Conservation (phyloP, 495 filamentous ascomycete species). For the Hapsidospora chrysogenum region DNA sequence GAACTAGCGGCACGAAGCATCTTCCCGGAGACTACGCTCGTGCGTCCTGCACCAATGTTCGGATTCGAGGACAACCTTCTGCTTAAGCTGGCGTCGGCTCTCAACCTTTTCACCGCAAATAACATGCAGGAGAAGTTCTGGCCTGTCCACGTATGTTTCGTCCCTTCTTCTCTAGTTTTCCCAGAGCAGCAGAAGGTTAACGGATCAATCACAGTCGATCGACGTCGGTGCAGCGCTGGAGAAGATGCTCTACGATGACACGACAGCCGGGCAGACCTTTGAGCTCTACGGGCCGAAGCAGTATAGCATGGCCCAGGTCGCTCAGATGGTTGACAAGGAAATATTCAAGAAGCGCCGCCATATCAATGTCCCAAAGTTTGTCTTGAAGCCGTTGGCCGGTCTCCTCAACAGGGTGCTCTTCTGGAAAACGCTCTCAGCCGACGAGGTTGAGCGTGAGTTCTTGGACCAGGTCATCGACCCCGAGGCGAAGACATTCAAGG, state of each 20-base stretch:
- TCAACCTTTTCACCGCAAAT: constrained; percentile 78
- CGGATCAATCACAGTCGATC: constrained; percentile 61
- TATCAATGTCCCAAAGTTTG: constrained; percentile 73
- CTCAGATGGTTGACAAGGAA: constrained; percentile 75
- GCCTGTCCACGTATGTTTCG: constrained; percentile 83
- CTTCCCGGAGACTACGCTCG: constrained; percentile 96
- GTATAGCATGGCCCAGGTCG: constrained; percentile 77
- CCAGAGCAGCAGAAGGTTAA: too few relatives aligned
- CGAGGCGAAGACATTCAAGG: constrained; percentile 86
- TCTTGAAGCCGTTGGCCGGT: constrained; percentile 55
- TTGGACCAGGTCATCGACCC: constrained; percentile 85
- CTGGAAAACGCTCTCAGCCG: constrained; percentile 74
- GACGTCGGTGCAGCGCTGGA: constrained; percentile 84
- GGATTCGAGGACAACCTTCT: constrained; percentile 90
- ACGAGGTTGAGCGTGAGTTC: constrained; percentile 86
- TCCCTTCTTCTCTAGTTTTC: too few relatives aligned
- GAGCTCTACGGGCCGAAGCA: constrained; percentile 92
- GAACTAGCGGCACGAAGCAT: constrained; percentile 76
- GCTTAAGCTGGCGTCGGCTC: constrained; percentile 59
- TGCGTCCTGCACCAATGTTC: constrained; percentile 85
- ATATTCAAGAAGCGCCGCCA: constrained; percentile 80
- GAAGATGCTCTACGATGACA: constrained; percentile 76
- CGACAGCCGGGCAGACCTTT: constrained; percentile 73
- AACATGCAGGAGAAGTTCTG: constrained; percentile 80
- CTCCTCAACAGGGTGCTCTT: constrained; percentile 65